Percentiles rank a stretch among this genome's conserved stretches.
Conservation (phyloP, 306 rosid genomes). For the Betula pendula region DNA sequence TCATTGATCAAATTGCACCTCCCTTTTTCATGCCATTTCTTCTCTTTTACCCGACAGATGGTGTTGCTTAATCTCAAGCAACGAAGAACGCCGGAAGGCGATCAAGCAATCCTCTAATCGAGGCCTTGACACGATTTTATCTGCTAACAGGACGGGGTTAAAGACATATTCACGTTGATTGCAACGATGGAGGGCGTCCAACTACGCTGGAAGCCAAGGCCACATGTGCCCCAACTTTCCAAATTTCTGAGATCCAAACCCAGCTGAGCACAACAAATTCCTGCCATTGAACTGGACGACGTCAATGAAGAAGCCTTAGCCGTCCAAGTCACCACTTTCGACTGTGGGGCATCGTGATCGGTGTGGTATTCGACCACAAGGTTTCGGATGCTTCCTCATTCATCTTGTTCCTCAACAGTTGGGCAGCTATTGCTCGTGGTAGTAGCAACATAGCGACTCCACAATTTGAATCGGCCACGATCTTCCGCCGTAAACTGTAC, state of each 20-base stretch:
- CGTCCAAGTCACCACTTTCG: slow-evolving; percentile 23
- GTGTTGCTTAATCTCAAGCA: neutral
- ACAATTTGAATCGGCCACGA: slow-evolving; percentile 10
- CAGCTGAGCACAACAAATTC: slow-evolving; percentile 10
- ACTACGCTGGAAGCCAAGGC: slow-evolving; percentile 11
- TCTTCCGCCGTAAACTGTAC: slow-evolving; percentile 13
- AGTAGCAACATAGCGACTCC: neutral
- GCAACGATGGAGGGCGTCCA: too few species aligned
- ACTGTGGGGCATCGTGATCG: slow-evolving; percentile 31
- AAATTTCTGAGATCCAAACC: slow-evolving; percentile 25
- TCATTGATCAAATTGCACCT: slow-evolving; percentile 27
- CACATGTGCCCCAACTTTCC: slow-evolving; percentile 25
- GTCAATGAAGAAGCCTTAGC: slow-evolving; percentile 13
- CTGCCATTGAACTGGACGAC: slow-evolving; percentile 16
- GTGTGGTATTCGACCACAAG: too few species aligned
- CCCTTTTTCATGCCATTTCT: slow-evolving; percentile 19
- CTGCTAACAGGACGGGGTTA: slow-evolving; percentile 15
- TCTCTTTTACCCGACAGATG: slow-evolving; percentile 15
- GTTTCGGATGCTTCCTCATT: too few species aligned
- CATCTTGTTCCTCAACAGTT: too few species aligned
- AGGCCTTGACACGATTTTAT: slow-evolving; percentile 8
- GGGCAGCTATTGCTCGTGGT: too few species aligned
- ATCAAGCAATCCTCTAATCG: slow-evolving; percentile 15
- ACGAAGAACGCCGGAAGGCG: neutral
- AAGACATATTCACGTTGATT: neutral